phyloP scores from a whole-genome alignment of 495 filamentous ascomycete genomes.

The Penicillium simplicissimum region DNA sequence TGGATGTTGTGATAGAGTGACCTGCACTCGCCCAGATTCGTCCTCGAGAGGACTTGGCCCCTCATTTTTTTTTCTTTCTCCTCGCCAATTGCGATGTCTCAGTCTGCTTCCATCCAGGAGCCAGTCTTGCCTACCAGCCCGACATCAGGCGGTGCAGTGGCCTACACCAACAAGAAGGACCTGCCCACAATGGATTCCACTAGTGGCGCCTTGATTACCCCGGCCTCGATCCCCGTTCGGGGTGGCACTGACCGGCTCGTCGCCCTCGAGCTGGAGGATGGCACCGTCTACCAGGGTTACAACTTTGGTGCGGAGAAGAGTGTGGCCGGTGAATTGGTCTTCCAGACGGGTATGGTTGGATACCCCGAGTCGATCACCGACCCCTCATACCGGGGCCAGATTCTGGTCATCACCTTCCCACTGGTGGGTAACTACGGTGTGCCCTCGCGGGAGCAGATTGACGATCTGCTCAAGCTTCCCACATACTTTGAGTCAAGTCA shows the following conservation, averaged over 20 bases:
- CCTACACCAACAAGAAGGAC: conserved; percentile 38
- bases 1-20: conserved; percentile 51
- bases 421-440: conserved; percentile 95
- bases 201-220: conserved; percentile 48
- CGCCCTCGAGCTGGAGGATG: conserved; percentile 88
- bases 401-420: conserved; percentile 88
- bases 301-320: conserved; percentile 94
- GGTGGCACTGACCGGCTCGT: conserved; percentile 59
- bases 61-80: conserved; percentile 24
- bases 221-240: conserved; percentile 45
- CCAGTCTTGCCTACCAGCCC: conserved; percentile 38
- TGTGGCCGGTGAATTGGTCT: conserved; percentile 93
- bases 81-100: conserved; percentile 35
- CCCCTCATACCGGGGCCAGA: conserved; percentile 89
- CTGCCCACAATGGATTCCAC: conserved; percentile 35
- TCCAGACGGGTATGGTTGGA: conserved; percentile 99
- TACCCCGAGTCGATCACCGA: conserved; percentile 96
- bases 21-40: conserved; percentile 33
- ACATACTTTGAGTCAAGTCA: conserved; percentile 88
- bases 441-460: conserved; percentile 77
- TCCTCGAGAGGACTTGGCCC: conserved; percentile 50
- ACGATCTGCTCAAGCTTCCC: conserved; percentile 78
- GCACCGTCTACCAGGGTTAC: conserved; percentile 82
- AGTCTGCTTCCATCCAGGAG: conserved; percentile 36
- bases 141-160: conserved; percentile 37